Conservation (phyloP, 768 basidiomycete species). For the Kwoniella sp. region DNA sequence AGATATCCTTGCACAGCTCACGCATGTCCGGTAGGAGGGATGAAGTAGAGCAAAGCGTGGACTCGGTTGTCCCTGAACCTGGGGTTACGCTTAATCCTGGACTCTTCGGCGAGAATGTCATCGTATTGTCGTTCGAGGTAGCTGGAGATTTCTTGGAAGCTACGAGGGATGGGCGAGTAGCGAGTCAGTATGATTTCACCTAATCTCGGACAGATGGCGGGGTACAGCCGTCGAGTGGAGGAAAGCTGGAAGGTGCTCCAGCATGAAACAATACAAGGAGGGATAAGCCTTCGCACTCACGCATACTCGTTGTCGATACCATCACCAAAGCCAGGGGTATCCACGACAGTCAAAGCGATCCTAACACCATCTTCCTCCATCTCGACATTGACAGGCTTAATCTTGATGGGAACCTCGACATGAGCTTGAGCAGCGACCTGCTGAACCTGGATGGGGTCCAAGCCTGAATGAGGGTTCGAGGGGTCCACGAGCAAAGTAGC, state of each 20-base stretch:
- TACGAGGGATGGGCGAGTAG: constrained; percentile 48
- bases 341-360: constrained; percentile 95
- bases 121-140: constrained; percentile 99
- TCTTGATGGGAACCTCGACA: constrained; percentile 88
- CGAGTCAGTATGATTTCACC: too few species aligned
- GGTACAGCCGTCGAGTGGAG: too few species aligned
- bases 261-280: too few species aligned
- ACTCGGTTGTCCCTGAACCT: constrained; percentile 98
- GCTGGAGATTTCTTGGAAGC: constrained; percentile 95
- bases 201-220: too few species aligned
- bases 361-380: constrained; percentile 98
- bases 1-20: constrained; percentile 25
- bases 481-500: constrained; percentile 40
- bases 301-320: constrained; percentile 98
- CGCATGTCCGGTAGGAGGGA: constrained; percentile 70
- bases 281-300: constrained; percentile 61
- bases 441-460: constrained; percentile 62
- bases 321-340: constrained; percentile 98
- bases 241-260: too few species aligned
- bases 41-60: constrained; percentile 95
- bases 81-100: constrained; percentile 98
- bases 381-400: constrained; percentile 94
- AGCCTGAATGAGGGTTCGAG: constrained; percentile 33
- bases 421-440: constrained; percentile 80
- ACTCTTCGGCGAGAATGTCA: constrained; percentile 96